A percentile compares a stretch with the other conserved stretches of the same genome.
Evolutionary conservation across 164 flowering plant species (phyloP).

Genomic region (Saururus chinensis): DNA sequence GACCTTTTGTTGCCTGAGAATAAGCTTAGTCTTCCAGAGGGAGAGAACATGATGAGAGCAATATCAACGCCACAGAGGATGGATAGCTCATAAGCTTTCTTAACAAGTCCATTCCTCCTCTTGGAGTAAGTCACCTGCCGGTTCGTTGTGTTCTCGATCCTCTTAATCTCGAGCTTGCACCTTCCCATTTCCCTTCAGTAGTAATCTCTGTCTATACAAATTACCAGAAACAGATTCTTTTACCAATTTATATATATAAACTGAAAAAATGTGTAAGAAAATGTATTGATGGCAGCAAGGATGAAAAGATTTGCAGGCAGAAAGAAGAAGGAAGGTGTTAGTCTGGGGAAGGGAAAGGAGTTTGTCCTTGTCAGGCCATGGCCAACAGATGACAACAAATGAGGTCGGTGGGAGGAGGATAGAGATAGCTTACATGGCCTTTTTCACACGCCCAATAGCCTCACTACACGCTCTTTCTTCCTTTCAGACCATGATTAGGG

Average conservation of each 20-base stretch:
- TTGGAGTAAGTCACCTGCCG: constrained; percentile 72
- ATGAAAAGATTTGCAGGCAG: neutral
- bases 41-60: constrained; percentile 67
- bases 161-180: constrained; percentile 25
- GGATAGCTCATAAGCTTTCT: constrained; percentile 67
- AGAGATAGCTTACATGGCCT: neutral
- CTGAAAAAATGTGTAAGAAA: neutral
- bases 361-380: constrained; percentile 1
- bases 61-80: constrained; percentile 62
- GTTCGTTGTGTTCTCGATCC: constrained; percentile 58
- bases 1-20: constrained; percentile 45
- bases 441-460: neutral
- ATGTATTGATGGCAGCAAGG: neutral
- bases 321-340: neutral
- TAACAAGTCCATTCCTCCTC: constrained; percentile 68
- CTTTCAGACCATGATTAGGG: neutral
- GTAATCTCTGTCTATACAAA: neutral
- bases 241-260: neutral
- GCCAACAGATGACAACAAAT: neutral
- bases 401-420: neutral
- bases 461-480: neutral
- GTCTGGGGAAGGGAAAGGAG: neutral
- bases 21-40: constrained; percentile 49
- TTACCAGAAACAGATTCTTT: neutral
- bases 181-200: constrained; percentile 3